phyloP scores from a whole-genome alignment of 306 rosid genomes.

The Gastrolobium bilobum region DNA sequence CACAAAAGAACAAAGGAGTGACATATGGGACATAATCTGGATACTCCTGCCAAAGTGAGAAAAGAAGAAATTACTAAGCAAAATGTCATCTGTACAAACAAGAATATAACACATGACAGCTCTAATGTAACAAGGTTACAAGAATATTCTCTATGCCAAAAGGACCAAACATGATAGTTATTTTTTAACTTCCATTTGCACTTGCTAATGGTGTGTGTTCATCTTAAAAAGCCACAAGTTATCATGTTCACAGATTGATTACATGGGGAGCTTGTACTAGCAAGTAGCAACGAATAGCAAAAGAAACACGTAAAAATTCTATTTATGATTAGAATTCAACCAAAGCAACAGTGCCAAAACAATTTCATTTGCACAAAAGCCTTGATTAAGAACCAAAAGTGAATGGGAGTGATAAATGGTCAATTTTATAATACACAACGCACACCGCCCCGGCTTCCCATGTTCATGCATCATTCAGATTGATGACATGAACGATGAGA shows the following conservation, averaged over 20 bases:
- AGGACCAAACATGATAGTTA: background rate
- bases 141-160: background rate
- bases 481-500: constrained; percentile 10
- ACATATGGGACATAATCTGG: constrained; percentile 81
- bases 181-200: constrained; percentile 24
- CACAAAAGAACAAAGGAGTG: constrained; percentile 81
- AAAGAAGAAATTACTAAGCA: constrained; percentile 48
- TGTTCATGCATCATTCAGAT: constrained; percentile 12
- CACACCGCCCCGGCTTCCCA: constrained; percentile 13
- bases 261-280: constrained; percentile 7
- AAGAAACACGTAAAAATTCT: background rate
- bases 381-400: constrained; percentile 6
- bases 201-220: background rate
- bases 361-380: constrained; percentile 20
- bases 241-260: background rate
- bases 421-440: constrained; percentile 11
- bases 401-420: constrained; percentile 1
- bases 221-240: constrained; percentile 6
- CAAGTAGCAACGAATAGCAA: constrained; percentile 35
- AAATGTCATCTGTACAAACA: constrained; percentile 21
- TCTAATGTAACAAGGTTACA: constrained; percentile 7
- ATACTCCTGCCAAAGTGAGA: constrained; percentile 71
- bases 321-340: background rate
- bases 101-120: constrained; percentile 29
- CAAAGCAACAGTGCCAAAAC: constrained; percentile 13